Conservation (phyloP, 108 stramenopile species). For the Craspedostauros australis region DNA sequence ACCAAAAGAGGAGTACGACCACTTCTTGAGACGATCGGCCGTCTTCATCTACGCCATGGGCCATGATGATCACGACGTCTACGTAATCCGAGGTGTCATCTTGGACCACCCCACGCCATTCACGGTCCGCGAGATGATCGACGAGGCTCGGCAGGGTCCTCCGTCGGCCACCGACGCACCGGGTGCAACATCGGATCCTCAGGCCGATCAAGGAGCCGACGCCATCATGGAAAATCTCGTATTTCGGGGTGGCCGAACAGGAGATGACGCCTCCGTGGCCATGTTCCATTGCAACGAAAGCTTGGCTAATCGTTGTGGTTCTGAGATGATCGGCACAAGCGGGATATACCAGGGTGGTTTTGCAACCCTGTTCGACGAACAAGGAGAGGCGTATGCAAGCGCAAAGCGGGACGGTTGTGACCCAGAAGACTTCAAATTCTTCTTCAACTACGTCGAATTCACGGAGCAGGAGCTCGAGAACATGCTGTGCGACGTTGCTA, state of each 20-base stretch:
- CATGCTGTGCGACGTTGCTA: slow-evolving; percentile 49
- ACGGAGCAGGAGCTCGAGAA: slow-evolving; percentile 65
- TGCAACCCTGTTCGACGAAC: slow-evolving; percentile 30
- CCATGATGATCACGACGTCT: slow-evolving; percentile 44
- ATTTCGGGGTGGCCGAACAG: slow-evolving; percentile 67
- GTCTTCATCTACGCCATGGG: slow-evolving; percentile 79
- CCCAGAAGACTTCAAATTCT: slow-evolving; percentile 62
- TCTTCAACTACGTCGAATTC: slow-evolving; percentile 76
- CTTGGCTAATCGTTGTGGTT: slow-evolving; percentile 17
- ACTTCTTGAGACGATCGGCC: slow-evolving; percentile 65
- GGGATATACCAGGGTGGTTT: slow-evolving; percentile 75
- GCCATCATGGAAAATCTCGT: slow-evolving; percentile 40
- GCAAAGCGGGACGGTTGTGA: too few species aligned
- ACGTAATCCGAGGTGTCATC: slow-evolving; percentile 73
- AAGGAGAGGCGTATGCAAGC: slow-evolving; percentile 27
- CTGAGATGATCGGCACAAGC: slow-evolving; percentile 59
- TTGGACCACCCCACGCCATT: slow-evolving; percentile 83
- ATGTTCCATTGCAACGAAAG: slow-evolving; percentile 62
- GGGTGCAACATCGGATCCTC: neutral
- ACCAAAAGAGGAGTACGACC: slow-evolving; percentile 69
- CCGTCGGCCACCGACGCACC: neutral
- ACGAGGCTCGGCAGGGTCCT: neutral
- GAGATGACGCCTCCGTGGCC: slow-evolving; percentile 47
- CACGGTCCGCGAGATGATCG: slow-evolving; percentile 70
- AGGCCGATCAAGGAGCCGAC: slow-evolving; percentile 12